Evolutionary conservation across 345 rosid genomes (phyloP), one percentile per base, ranked within the genome.

Genomic region (Eucalyptus regnans): DNA sequence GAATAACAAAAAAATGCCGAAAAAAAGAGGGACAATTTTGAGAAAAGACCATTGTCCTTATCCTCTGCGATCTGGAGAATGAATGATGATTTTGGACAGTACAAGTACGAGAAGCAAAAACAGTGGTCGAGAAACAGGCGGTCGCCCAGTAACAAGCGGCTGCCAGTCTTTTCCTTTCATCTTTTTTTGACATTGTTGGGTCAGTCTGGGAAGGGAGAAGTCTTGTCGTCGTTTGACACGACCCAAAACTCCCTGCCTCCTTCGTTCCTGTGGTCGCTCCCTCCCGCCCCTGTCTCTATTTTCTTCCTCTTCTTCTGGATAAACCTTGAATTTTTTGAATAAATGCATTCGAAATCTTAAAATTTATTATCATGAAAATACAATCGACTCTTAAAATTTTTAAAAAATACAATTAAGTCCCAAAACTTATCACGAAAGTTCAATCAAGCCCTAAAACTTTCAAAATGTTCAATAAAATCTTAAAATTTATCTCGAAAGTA

Each of bases 61-160:
- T 56, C 62, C 62, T 25, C 62, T 9, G 33, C 62, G 6, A 23
- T 56, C 62, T 22, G 29, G 29, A 56, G 29, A 56, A 56, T 56
- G 9, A 9, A 56, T 56, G 62, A 23, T 56, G 8, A 3, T 20
- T 56, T 10, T 1, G 29, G 6, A 2, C 1, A 23, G 0, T 23
- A 4, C 62, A 4, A 56, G 0, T 23, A 4, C 62, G 2, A 56
- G 12, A 52, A 29, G 12, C 12, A 56, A 56, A 56, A 62, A 62
- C 68, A 5, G 68, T 62, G 68, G 68, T 62, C 31, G 68, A 29
- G 68, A 62, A 29, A 62, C 68, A 3, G 33, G 68, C 4, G 68
- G 68, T 12, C 6, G 68, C 44, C 44, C 7, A 37, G 44, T 43
- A 29, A 60, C 68, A 2, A 15, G 68, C 4, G 68, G 68, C 6